Percentiles rank a stretch among this genome's conserved stretches.
Conservation (phyloP, 1,139 yeast genomes). For the Candida freyschussii region DNA sequence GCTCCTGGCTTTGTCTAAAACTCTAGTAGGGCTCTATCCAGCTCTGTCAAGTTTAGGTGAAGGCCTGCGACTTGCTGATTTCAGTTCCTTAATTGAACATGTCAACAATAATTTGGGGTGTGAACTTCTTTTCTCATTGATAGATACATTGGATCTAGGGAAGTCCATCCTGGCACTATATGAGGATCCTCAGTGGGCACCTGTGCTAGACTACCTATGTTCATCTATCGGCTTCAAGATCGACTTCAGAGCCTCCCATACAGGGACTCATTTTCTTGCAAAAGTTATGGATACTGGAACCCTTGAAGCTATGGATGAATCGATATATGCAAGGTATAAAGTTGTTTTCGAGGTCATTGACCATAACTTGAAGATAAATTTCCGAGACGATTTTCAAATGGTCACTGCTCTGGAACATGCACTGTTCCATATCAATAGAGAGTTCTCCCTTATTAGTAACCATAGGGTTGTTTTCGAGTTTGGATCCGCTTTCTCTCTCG, state of each 20-base stretch:
- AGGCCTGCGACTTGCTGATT: neutral
- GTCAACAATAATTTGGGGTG: slow-evolving; percentile 8
- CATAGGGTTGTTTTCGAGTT: slow-evolving; percentile 15
- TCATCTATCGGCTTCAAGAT: slow-evolving; percentile 16
- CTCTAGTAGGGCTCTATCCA: slow-evolving; percentile 6
- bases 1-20: slow-evolving; percentile 13
- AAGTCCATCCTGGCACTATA: slow-evolving; percentile 4
- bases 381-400: slow-evolving; percentile 16
- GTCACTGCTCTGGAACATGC: slow-evolving; percentile 13
- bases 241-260: slow-evolving; percentile 1
- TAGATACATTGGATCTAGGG: slow-evolving; percentile 9
- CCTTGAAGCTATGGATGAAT: slow-evolving; percentile 11
- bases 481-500: slow-evolving; percentile 26
- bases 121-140: slow-evolving; percentile 12
- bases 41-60: slow-evolving; percentile 6
- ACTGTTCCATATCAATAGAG: slow-evolving; percentile 9
- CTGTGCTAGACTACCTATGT: slow-evolving; percentile 7
- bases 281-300: slow-evolving; percentile 11
- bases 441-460: slow-evolving; percentile 16
- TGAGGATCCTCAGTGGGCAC: slow-evolving; percentile 3
- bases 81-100: slow-evolving; percentile 8
- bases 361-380: slow-evolving; percentile 20
- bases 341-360: slow-evolving; percentile 23
- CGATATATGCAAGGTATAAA: slow-evolving; percentile 19
- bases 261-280: slow-evolving; percentile 1